These are phyloP conservation scores for Micractinium conductrix DNA, from an alignment of 139 green algal species.

Conservation along the genomic window DNA sequence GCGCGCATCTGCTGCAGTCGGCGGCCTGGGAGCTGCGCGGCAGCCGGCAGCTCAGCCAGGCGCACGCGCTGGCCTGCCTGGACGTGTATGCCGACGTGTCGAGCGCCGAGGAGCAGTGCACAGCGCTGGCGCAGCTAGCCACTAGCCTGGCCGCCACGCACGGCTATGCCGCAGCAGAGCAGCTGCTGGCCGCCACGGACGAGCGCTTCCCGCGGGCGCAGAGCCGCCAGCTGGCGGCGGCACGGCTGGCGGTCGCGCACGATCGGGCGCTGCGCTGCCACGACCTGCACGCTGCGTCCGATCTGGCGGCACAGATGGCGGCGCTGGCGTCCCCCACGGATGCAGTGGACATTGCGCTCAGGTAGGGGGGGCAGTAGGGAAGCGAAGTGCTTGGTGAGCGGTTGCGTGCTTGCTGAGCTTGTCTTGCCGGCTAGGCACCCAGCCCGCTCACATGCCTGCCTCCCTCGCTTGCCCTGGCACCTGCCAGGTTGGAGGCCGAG, in stretches of 20 bases:
- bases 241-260: constrained; percentile 54
- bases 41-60: constrained; percentile 37
- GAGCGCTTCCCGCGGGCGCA: constrained; percentile 22
- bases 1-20: constrained; percentile 52
- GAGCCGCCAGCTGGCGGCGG: constrained; percentile 41
- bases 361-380: neutral
- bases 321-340: constrained; percentile 52
- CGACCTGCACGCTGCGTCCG: constrained; percentile 42
- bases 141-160: constrained; percentile 34
- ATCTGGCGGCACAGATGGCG: constrained; percentile 40
- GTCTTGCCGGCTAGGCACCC: too few species aligned
- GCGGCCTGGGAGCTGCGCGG: constrained; percentile 48
- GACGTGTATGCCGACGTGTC: constrained; percentile 29
- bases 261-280: constrained; percentile 47
- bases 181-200: constrained; percentile 42
- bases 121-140: constrained; percentile 56
- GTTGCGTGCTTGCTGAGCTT: too few species aligned
- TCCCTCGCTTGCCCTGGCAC: neutral
- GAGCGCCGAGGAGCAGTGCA: constrained; percentile 30
- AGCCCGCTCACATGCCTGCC: too few species aligned
- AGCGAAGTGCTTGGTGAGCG: neutral
- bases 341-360: constrained; percentile 17
- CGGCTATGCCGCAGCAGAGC: constrained; percentile 42
- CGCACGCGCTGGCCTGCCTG: constrained; percentile 47
- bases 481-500: constrained; percentile 39